These are phyloP conservation scores for Coemansia sp. DNA, from an alignment of 192 early-diverging fungal genomes.

Conservation along the genomic window DNA sequence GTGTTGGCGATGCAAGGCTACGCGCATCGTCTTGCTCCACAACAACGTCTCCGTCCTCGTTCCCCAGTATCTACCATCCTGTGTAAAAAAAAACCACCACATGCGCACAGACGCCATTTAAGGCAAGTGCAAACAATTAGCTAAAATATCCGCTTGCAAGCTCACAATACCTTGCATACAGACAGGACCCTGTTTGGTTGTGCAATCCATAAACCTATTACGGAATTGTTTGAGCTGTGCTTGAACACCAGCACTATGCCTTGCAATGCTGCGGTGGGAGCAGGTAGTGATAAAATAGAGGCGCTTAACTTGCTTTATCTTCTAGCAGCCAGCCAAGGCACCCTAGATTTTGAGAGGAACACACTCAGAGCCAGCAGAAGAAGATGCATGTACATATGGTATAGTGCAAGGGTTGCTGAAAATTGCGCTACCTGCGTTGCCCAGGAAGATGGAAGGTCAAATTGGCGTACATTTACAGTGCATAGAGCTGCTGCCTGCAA, in stretches of 20 bases:
- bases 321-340: neutral
- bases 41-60: constrained; percentile 50
- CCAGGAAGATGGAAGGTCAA: neutral
- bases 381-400: constrained; percentile 18
- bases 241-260: too few relatives aligned
- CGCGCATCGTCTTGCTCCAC: constrained; percentile 47
- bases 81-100: neutral
- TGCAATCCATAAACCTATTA: too few relatives aligned
- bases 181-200: too few relatives aligned
- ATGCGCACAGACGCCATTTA: neutral
- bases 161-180: constrained; percentile 1
- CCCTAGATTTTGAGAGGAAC: neutral
- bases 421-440: neutral
- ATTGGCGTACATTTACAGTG: constrained; percentile 1
- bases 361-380: neutral
- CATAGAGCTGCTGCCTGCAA: neutral
- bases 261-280: too few relatives aligned
- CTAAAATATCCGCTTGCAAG: neutral
- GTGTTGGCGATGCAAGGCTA: constrained; percentile 31
- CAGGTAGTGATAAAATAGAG: too few relatives aligned
- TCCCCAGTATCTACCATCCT: constrained; percentile 44
- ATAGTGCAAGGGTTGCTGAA: constrained; percentile 18
- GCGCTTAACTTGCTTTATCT: neutral
- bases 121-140: constrained; percentile 7
- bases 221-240: too few relatives aligned